A percentile compares a stretch with the other conserved stretches of the same genome.
Conservation (phyloP, 2,329 filamentous ascomycete genomes). For the Venturia aucupariae region DNA sequence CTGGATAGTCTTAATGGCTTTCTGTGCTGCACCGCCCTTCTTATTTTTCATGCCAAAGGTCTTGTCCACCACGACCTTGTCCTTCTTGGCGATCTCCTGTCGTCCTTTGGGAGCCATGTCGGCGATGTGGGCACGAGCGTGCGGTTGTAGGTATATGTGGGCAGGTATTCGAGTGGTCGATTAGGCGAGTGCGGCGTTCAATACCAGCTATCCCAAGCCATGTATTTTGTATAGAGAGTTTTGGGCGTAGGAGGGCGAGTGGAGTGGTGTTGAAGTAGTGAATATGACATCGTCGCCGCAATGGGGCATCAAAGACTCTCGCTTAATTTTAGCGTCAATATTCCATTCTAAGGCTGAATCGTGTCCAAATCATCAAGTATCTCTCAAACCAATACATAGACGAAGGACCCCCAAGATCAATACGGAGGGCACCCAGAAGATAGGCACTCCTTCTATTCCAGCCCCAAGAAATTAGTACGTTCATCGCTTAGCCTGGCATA, state of each 20-base stretch:
- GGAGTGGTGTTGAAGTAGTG: slow-evolving; percentile 6
- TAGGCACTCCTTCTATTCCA: not conserved
- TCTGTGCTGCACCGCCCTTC: slow-evolving; percentile 86
- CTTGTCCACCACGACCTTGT: slow-evolving; percentile 76
- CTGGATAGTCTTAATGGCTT: slow-evolving; percentile 76
- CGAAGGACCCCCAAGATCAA: not conserved
- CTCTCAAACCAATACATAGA: not conserved
- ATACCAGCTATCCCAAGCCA: slow-evolving; percentile 6
- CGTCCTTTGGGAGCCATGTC: slow-evolving; percentile 64
- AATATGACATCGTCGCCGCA: slow-evolving; percentile 9
- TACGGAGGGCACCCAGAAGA: not conserved
- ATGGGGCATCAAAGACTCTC: not conserved
- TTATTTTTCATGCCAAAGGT: slow-evolving; percentile 99
- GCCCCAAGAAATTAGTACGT: not conserved
- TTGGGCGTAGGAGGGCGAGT: slow-evolving; percentile 14
- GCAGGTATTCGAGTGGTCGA: not conserved
- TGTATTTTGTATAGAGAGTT: slow-evolving; percentile 9
- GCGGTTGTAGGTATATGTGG: not conserved
- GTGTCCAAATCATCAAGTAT: not conserved
- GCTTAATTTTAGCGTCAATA: not conserved
- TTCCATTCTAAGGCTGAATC: slow-evolving; percentile 1
- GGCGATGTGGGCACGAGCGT: slow-evolving; percentile 24
- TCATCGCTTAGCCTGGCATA: not conserved
- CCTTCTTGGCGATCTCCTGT: slow-evolving; percentile 36
- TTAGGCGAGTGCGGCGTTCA: slow-evolving; percentile 1